phyloP scores from a whole-genome alignment of 805 yeast species.

The Wickerhamomyces silvicola region DNA sequence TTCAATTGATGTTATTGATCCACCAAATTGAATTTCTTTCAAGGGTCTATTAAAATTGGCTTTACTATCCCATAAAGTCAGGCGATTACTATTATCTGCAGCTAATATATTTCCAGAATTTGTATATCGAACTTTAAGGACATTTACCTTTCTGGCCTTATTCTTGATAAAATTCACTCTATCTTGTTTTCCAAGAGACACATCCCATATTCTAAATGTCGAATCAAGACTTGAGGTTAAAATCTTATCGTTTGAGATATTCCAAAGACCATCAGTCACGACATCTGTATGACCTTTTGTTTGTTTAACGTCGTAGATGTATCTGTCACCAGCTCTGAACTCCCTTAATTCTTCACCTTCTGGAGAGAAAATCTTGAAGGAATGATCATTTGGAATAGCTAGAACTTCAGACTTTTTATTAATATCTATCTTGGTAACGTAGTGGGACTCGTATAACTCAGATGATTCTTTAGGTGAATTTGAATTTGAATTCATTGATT shows the following conservation, averaged over 20 bases:
- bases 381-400: constrained; percentile 9
- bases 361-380: constrained; percentile 11
- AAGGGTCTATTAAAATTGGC: constrained; percentile 8
- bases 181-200: constrained; percentile 10
- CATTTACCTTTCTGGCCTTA: constrained; percentile 10
- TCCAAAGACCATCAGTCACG: constrained; percentile 20
- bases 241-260: constrained; percentile 1
- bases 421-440: constrained; percentile 5
- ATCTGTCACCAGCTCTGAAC: constrained; percentile 20
- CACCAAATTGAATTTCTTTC: neutral
- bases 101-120: constrained; percentile 5
- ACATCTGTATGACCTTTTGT: constrained; percentile 22
- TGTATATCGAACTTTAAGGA: constrained; percentile 4
- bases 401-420: constrained; percentile 2
- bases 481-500: constrained; percentile 22
- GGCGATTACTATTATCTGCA: constrained; percentile 6
- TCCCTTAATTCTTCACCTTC: constrained; percentile 10
- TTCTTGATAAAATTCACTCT: constrained; percentile 11
- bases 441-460: constrained; percentile 12
- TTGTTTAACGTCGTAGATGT: constrained; percentile 20
- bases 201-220: constrained; percentile 24
- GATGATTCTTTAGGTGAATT: constrained; percentile 7
- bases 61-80: constrained; percentile 13
- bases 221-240: constrained; percentile 21
- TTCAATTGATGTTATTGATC: neutral